These are phyloP conservation scores for Globisporangium mamillatum DNA, from an alignment of 352 stramenopile genomes.

Conservation along the genomic window DNA sequence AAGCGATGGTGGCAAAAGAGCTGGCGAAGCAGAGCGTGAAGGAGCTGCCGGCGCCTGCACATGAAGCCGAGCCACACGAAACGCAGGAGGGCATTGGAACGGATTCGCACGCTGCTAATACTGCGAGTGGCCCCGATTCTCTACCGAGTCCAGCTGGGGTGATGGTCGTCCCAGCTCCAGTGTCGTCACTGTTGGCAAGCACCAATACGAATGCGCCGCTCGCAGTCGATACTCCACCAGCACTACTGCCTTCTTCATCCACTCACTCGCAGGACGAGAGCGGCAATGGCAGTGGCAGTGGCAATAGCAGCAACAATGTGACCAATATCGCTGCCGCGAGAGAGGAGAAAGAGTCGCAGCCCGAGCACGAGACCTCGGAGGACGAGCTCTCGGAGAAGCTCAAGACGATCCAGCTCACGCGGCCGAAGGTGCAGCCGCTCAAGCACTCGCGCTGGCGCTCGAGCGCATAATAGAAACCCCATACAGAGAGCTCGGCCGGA, in stretches of 20 bases:
- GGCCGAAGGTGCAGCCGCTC: constrained; percentile 47
- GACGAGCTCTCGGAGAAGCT: constrained; percentile 67
- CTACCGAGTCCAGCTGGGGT: constrained; percentile 9
- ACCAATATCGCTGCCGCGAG: not conserved
- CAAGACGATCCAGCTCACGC: constrained; percentile 60
- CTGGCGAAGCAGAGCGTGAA: constrained; percentile 34
- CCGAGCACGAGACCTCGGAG: constrained; percentile 34
- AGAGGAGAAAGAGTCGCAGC: constrained; percentile 4
- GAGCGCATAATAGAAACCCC: constrained; percentile 6
- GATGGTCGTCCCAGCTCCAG: constrained; percentile 7
- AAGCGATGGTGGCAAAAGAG: constrained; percentile 57
- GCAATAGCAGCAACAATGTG: not conserved
- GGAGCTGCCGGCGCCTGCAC: constrained; percentile 18
- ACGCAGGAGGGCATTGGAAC: constrained; percentile 7
- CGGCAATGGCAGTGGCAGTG: not conserved
- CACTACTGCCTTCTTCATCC: not conserved
- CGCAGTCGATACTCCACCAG: not conserved
- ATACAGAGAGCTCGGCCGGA: too few species aligned
- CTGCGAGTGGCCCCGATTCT: not conserved
- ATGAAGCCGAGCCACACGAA: constrained; percentile 6
- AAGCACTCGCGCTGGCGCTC: constrained; percentile 38
- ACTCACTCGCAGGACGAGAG: not conserved
- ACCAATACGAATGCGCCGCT: not conserved
- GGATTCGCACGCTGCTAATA: constrained; percentile 2
- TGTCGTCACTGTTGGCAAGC: not conserved